Percentiles rank a stretch among this genome's conserved stretches.
These are phyloP conservation scores for Penicillium janthinellum DNA, from an alignment of 2,329 filamentous ascomycete species.

Conservation along the genomic window DNA sequence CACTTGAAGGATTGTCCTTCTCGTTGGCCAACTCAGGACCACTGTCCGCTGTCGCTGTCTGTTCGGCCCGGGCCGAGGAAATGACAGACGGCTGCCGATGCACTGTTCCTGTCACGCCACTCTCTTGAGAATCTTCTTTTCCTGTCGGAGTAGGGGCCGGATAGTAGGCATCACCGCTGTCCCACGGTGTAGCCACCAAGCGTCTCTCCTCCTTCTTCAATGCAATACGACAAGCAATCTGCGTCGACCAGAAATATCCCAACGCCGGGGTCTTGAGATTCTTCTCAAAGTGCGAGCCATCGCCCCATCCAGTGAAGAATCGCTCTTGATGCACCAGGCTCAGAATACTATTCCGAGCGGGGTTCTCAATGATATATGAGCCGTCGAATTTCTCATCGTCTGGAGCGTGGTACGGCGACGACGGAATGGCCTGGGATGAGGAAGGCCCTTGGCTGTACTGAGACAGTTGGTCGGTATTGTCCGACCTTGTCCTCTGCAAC, in stretches of 20 bases:
- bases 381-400: constrained; percentile 35
- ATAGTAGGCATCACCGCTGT: constrained; percentile 3
- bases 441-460: constrained; percentile 20
- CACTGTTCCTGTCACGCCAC: neutral
- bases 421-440: constrained; percentile 31
- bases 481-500: constrained; percentile 17
- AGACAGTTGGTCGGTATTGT: constrained; percentile 17
- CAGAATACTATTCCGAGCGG: constrained; percentile 57
- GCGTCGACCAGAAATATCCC: constrained; percentile 87
- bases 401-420: constrained; percentile 32
- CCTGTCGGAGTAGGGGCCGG: constrained; percentile 8
- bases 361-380: constrained; percentile 42
- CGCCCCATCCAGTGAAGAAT: constrained; percentile 96
- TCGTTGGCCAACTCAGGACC: neutral
- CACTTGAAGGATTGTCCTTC: constrained; percentile 5
- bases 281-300: constrained; percentile 50
- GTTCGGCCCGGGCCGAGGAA: constrained; percentile 6
- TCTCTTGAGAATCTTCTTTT: constrained; percentile 4
- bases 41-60: neutral
- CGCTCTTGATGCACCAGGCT: constrained; percentile 85
- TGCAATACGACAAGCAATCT: constrained; percentile 79
- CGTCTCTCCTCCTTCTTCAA: constrained; percentile 70
- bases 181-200: constrained; percentile 29
- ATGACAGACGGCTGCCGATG: neutral
- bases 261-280: constrained; percentile 76